These are phyloP conservation scores for Plasmodium malariae DNA, from an alignment of 169 alveolate genomes.

Conservation along the genomic window DNA sequence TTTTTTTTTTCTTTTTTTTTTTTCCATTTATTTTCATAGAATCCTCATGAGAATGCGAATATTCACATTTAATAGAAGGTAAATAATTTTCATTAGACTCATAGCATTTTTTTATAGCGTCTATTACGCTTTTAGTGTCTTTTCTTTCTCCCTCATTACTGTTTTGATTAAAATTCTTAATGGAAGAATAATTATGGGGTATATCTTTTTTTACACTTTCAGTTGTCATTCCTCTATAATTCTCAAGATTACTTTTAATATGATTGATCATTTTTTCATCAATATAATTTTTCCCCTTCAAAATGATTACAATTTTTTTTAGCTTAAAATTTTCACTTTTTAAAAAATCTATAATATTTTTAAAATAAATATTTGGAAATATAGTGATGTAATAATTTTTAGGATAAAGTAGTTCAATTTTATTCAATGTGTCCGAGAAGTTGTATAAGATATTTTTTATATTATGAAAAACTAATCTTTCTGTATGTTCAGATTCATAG, in stretches of 20 bases:
- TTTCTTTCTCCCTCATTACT: not conserved
- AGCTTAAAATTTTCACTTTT: slow-evolving; percentile 76
- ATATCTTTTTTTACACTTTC: slow-evolving; percentile 29
- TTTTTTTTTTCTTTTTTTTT: not conserved
- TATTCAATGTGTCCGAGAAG: slow-evolving; percentile 77
- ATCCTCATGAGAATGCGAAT: not conserved
- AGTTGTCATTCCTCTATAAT: slow-evolving; percentile 51
- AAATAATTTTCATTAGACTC: slow-evolving; percentile 9
- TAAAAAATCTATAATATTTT: slow-evolving; percentile 77
- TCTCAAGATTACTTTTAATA: slow-evolving; percentile 29
- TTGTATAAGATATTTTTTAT: slow-evolving; percentile 76
- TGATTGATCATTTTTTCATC: slow-evolving; percentile 44
- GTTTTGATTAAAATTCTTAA: not conserved
- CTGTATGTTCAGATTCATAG: slow-evolving; percentile 80
- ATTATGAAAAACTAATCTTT: slow-evolving; percentile 80
- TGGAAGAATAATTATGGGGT: not conserved
- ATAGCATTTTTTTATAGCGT: slow-evolving; percentile 60
- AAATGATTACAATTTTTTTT: slow-evolving; percentile 65
- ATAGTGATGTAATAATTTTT: slow-evolving; percentile 71
- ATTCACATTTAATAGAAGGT: not conserved
- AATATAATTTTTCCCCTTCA: slow-evolving; percentile 62
- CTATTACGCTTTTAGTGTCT: slow-evolving; percentile 22
- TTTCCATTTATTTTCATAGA: not conserved
- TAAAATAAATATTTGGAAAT: slow-evolving; percentile 77
- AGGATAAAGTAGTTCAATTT: slow-evolving; percentile 77